phyloP scores from a whole-genome alignment of 2,329 filamentous ascomycete species.

The Phyllosticta citribraziliensis region DNA sequence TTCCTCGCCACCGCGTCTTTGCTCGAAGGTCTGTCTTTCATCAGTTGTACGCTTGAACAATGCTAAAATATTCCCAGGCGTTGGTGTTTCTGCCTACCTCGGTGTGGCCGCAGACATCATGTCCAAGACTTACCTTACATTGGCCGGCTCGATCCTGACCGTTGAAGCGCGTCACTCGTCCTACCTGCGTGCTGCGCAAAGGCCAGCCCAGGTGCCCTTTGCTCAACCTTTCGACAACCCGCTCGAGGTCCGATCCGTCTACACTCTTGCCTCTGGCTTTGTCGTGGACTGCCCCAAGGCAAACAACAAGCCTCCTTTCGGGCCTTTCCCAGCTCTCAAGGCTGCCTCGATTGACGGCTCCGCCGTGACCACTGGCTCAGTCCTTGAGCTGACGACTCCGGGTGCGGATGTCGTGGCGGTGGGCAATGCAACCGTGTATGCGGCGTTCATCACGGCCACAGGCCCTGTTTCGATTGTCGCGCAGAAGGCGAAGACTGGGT shows the following conservation, averaged over 20 bases:
- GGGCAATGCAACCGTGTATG: conserved; percentile 18
- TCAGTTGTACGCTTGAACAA: not conserved
- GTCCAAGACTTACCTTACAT: conserved; percentile 48
- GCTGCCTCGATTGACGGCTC: conserved; percentile 4
- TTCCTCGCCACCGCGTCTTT: conserved; percentile 46
- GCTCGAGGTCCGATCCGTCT: conserved; percentile 49
- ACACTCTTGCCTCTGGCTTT: conserved; percentile 54
- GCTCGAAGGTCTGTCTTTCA: conserved; percentile 32
- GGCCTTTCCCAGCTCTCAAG: conserved; percentile 45
- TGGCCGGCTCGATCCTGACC: conserved; percentile 53
- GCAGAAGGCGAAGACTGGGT: conserved; percentile 17
- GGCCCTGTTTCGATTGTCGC: conserved; percentile 24
- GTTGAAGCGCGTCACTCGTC: conserved; percentile 56
- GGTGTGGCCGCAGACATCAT: conserved; percentile 51
- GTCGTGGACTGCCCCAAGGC: conserved; percentile 47
- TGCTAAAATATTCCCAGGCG: conserved; percentile 17
- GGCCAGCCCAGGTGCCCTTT: conserved; percentile 41
- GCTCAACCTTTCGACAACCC: conserved; percentile 52
- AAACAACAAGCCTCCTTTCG: conserved; percentile 49
- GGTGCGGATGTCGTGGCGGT: conserved; percentile 14
- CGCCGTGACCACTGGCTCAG: conserved; percentile 11
- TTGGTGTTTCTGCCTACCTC: conserved; percentile 52
- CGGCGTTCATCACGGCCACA: conserved; percentile 30
- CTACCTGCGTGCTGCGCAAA: conserved; percentile 43
- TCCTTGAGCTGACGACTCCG: conserved; percentile 17